Base-by-base conservation (phyloP, 148 eudicot species). In the Hydrangea macrophylla region DNA sequence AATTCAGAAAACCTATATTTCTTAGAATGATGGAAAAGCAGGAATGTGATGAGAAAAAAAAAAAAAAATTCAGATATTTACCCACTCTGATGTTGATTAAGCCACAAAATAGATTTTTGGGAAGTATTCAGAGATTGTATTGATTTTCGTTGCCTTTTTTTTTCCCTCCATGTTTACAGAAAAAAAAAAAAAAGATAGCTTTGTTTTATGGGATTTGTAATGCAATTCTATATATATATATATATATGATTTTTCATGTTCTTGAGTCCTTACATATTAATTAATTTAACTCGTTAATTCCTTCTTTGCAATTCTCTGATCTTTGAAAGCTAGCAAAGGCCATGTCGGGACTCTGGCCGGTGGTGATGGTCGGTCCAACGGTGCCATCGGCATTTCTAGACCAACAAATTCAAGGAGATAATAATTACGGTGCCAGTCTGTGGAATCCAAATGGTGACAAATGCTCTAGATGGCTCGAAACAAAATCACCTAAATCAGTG, bases 401-500 rank as follows among this genome's bases (percentile, higher is more conserved):
- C 57, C 74, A 69, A 56, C 68, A 26, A 35, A 70, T 62, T 7
- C 23, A 33, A 55, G 72, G 68, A 40, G 81, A 78, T 32, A 70
- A 1, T 17, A 64, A 60, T 22, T 78, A 74, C 45, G 81, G 78
- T 24, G 71, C 65, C 55, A 60, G 68, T 45, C 72, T 78, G 3
- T 73, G 73, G 63, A n/a, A 59, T 40, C 64, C 64, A 17, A 53
- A 20, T 27, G 68, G 75, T 11, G 58, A 65, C 57, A 35, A 28
- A 1, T 74, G 62, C 70, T 42, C 62, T 40, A 50, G 65, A 74
- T 79, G 78, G 82, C 75, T 74, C 7, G 55, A 79, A 51, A 26
- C 69, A 45, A 74, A 68, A 18, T 62, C 67, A 11, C 40, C 67
- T 36, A 64, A 59, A 58, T 70, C 78, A 20, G 75, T 79, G 2